These are phyloP conservation scores for Cenchrus fungigraminus DNA, from an alignment of 176 grass and related monocot genomes.

Conservation along the genomic window DNA sequence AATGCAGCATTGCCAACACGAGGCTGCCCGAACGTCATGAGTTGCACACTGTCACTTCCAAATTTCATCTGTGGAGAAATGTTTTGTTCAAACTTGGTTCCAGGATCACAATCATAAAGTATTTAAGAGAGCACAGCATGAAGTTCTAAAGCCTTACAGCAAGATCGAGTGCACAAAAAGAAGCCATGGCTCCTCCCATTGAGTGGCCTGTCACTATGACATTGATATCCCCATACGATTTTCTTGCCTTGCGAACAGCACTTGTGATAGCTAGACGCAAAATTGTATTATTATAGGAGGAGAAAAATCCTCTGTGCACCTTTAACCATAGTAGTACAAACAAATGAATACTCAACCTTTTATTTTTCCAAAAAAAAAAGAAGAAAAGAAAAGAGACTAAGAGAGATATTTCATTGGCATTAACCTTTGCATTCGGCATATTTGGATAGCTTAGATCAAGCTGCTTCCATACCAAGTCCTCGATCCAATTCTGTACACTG, in stretches of 20 bases:
- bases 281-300: conserved; percentile 53
- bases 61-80: conserved; percentile 51
- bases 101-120: background rate
- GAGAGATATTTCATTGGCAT: background rate
- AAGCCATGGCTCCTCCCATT: conserved; percentile 59
- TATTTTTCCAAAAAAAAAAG: background rate
- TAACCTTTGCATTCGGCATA: conserved; percentile 70
- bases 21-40: conserved; percentile 73
- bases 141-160: conserved; percentile 31
- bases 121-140: background rate
- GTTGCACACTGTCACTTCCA: conserved; percentile 50
- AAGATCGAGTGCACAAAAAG: conserved; percentile 54
- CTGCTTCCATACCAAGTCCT: conserved; percentile 87
- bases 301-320: conserved; percentile 59
- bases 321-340: conserved; percentile 30
- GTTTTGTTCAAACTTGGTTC: background rate
- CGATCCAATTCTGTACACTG: conserved; percentile 89
- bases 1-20: conserved; percentile 77
- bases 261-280: conserved; percentile 47
- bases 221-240: conserved; percentile 38
- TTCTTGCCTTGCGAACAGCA: conserved; percentile 39
- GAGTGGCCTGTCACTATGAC: conserved; percentile 56
- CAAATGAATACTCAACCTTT: conserved; percentile 17
- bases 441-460: conserved; percentile 88
- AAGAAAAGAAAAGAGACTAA: no score